Conservation (phyloP, 1,284 basidiomycete species). For the Rhodotorula sp. region DNA sequence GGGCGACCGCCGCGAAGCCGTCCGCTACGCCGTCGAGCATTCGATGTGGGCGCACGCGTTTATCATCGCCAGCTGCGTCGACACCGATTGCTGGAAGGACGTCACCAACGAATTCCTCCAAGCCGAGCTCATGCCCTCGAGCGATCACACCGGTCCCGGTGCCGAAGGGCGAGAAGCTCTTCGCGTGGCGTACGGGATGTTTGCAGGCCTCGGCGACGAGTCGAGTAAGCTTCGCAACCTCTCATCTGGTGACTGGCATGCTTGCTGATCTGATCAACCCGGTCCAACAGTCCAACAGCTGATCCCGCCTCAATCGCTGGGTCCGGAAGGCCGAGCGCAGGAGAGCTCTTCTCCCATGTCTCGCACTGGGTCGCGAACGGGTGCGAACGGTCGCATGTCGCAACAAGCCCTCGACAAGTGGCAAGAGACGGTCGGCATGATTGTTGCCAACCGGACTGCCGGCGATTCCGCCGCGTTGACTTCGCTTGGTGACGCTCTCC, state of each 20-base stretch:
- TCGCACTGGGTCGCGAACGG: conserved; percentile 60
- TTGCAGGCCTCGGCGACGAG: conserved; percentile 75
- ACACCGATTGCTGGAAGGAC: conserved; percentile 90
- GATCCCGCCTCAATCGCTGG: conserved; percentile 61
- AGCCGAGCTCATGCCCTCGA: conserved; percentile 65
- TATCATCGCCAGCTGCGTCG: conserved; percentile 88
- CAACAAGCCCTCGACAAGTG: conserved; percentile 67
- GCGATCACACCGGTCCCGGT: conserved; percentile 7
- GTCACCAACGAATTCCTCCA: conserved; percentile 76
- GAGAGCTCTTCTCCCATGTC: conserved; percentile 57
- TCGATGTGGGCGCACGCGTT: conserved; percentile 95
- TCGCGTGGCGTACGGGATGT: conserved; percentile 79
- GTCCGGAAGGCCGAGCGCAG: conserved; percentile 5
- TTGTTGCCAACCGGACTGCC: conserved; percentile 68
- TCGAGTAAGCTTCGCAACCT: conserved; percentile 59
- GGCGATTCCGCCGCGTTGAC: conserved; percentile 69
- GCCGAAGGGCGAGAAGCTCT: conserved; percentile 66
- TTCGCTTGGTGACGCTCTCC: conserved; percentile 79
- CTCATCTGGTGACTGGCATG: background rate
- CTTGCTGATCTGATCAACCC: background rate
- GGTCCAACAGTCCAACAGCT: conserved; percentile 67
- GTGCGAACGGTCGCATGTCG: conserved; percentile 54
- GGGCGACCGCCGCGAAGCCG: conserved; percentile 83
- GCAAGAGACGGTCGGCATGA: conserved; percentile 82
- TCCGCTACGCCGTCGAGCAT: conserved; percentile 81